These are phyloP conservation scores for Fusarium drepaniforme DNA, from an alignment of 2,329 filamentous ascomycete species.

Conservation along the genomic window DNA sequence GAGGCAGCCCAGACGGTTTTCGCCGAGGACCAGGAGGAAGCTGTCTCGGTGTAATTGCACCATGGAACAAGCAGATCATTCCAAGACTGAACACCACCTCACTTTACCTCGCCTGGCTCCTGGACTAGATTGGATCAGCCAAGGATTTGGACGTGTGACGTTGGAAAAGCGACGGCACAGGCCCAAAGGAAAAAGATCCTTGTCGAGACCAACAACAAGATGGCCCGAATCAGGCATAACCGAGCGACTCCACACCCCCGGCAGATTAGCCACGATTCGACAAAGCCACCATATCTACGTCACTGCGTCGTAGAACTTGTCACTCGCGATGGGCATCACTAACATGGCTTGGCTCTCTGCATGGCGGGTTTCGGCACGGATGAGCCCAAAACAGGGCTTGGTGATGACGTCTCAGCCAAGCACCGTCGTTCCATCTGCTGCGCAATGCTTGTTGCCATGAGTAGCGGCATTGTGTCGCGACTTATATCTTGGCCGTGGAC, in stretches of 20 bases:
- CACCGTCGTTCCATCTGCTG: conserved; percentile 24
- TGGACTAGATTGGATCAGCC: conserved; percentile 25
- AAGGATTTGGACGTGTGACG: conserved; percentile 36
- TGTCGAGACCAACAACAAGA: conserved; percentile 12
- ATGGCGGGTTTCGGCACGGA: conserved; percentile 30
- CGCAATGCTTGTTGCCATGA: conserved; percentile 25
- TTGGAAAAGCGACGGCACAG: conserved; percentile 3
- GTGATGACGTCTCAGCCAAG: conserved; percentile 43
- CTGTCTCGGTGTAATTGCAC: conserved; percentile 14
- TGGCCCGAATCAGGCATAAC: conserved; percentile 39
- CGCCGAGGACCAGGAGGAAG: not conserved
- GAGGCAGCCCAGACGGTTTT: conserved; percentile 1
- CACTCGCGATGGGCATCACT: conserved; percentile 31
- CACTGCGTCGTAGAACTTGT: conserved; percentile 33
- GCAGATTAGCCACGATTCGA: conserved; percentile 38
- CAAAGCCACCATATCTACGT: conserved; percentile 43
- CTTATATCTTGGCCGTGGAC: conserved; percentile 22
- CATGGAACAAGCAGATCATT: conserved; percentile 18
- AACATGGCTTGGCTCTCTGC: conserved; percentile 26
- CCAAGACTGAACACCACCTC: conserved; percentile 10
- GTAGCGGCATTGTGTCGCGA: conserved; percentile 10
- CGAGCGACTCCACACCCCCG: conserved; percentile 31
- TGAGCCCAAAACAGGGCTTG: conserved; percentile 25
- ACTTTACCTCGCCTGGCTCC: not conserved
- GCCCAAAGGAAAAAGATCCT: not conserved